phyloP scores from a whole-genome alignment of 2,329 filamentous ascomycete species.

The Pseudogymnoascus destructans region DNA sequence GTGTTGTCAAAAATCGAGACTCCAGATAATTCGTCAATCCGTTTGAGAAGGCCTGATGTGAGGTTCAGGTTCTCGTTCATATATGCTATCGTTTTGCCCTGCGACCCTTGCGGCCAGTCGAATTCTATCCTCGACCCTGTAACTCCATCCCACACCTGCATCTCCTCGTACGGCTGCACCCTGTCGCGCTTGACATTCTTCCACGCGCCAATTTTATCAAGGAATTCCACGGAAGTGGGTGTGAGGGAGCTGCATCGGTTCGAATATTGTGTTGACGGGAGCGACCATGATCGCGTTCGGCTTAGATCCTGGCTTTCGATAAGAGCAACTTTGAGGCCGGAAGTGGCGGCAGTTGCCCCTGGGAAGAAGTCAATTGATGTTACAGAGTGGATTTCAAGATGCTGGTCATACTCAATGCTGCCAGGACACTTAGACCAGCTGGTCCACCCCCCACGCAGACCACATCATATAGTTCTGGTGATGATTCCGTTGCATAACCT shows the following conservation, averaged over 20 bases:
- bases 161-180: constrained; percentile 80
- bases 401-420: constrained; percentile 54
- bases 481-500: constrained; percentile 17
- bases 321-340: constrained; percentile 69
- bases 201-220: constrained; percentile 80
- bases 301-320: constrained; percentile 79
- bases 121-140: constrained; percentile 81
- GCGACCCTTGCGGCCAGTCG: constrained; percentile 47
- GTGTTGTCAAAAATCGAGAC: constrained; percentile 63
- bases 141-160: constrained; percentile 97
- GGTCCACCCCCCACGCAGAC: constrained; percentile 27
- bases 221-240: constrained; percentile 70
- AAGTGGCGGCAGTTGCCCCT: constrained; percentile 66
- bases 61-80: constrained; percentile 95
- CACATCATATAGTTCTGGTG: constrained; percentile 25
- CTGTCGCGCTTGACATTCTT: constrained; percentile 56
- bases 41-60: constrained; percentile 60
- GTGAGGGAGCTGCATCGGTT: constrained; percentile 95
- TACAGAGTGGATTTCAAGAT: not conserved
- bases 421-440: constrained; percentile 66
- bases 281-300: constrained; percentile 52
- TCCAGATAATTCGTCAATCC: constrained; percentile 55
- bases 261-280: constrained; percentile 59
- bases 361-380: constrained; percentile 4
- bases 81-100: constrained; percentile 64